phyloP scores from a whole-genome alignment of 2,329 filamentous ascomycete genomes.

The Clonostachys rosea region DNA sequence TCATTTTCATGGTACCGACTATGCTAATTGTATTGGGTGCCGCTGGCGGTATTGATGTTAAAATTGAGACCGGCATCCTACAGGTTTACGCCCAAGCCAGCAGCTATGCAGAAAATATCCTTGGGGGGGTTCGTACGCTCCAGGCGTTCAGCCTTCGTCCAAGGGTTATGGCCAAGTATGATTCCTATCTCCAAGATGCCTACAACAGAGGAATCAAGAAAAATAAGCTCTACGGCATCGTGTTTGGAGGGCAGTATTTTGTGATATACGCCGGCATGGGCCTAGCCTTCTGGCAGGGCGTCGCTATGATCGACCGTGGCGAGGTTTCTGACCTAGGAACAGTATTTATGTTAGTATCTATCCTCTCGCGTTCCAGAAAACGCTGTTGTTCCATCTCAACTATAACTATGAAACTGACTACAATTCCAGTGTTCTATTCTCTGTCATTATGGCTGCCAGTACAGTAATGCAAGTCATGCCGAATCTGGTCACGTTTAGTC shows the following conservation, averaged over 20 bases:
- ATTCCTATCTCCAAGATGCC: conserved; percentile 5
- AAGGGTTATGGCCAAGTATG: conserved; percentile 6
- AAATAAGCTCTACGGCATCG: conserved; percentile 2
- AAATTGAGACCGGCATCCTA: conserved; percentile 13
- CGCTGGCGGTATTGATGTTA: conserved; percentile 12
- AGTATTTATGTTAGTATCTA: conserved; percentile 5
- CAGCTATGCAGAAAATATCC: conserved; percentile 16
- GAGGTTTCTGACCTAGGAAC: conserved; percentile 6
- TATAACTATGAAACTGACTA: neutral
- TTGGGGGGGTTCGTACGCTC: conserved; percentile 5
- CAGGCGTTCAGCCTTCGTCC: conserved; percentile 8
- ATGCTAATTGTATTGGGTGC: conserved; percentile 7
- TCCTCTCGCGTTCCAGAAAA: neutral
- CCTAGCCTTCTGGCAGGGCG: conserved; percentile 14
- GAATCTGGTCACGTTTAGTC: conserved; percentile 9
- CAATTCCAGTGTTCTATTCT: conserved; percentile 12
- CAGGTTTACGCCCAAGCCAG: conserved; percentile 15
- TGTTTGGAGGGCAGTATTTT: conserved; percentile 25
- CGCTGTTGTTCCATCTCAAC: conserved; percentile 23
- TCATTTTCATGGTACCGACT: conserved; percentile 4
- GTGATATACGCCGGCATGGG: conserved; percentile 9
- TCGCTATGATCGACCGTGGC: conserved; percentile 26
- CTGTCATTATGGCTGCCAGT: conserved; percentile 13
- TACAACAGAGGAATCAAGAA: conserved; percentile 4
- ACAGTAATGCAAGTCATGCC: conserved; percentile 11